Evolutionary conservation across 1,284 basidiomycete species (phyloP).

Genomic region (Ceratobasidium theobromae): DNA sequence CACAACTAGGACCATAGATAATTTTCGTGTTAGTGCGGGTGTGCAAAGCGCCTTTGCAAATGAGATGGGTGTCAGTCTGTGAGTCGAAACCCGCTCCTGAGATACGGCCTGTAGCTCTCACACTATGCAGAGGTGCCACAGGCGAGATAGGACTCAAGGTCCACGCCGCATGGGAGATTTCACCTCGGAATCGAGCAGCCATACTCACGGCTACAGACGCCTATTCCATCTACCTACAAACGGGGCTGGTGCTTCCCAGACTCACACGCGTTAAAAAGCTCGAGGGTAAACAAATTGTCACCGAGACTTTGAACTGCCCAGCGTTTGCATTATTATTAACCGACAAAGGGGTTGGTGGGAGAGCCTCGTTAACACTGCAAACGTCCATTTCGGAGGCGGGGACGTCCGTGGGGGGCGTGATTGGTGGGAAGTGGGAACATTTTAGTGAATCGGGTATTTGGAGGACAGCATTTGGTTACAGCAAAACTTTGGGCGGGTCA

Average conservation of each 20-base stretch:
- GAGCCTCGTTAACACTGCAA: not conserved
- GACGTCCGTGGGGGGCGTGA: not conserved
- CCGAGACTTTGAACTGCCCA: constrained; percentile 1
- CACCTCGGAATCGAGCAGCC: constrained; percentile 3
- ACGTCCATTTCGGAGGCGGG: not conserved
- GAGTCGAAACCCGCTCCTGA: not conserved
- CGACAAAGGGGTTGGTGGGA: constrained; percentile 8
- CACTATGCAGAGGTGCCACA: not conserved
- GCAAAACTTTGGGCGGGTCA: not conserved
- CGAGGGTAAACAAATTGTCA: constrained; percentile 9
- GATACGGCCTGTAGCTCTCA: not conserved
- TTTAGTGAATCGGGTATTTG: constrained; percentile 6
- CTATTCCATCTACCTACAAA: not conserved
- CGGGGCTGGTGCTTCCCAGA: constrained; percentile 1
- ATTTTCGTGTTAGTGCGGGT: not conserved
- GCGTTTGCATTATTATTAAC: constrained; percentile 19
- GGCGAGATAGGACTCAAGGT: constrained; percentile 13
- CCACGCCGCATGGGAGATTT: not conserved
- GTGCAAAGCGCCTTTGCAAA: not conserved
- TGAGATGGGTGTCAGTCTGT: not conserved
- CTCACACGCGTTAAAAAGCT: constrained; percentile 1
- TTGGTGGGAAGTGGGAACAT: not conserved
- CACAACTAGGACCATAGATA: too few species aligned
- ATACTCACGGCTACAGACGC: not conserved
- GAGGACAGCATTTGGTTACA: constrained; percentile 21